Percentiles rank a stretch among this genome's conserved stretches.
Evolutionary conservation across 148 eudicot species (phyloP).

Genomic region (Camellia lanceoleosa): DNA sequence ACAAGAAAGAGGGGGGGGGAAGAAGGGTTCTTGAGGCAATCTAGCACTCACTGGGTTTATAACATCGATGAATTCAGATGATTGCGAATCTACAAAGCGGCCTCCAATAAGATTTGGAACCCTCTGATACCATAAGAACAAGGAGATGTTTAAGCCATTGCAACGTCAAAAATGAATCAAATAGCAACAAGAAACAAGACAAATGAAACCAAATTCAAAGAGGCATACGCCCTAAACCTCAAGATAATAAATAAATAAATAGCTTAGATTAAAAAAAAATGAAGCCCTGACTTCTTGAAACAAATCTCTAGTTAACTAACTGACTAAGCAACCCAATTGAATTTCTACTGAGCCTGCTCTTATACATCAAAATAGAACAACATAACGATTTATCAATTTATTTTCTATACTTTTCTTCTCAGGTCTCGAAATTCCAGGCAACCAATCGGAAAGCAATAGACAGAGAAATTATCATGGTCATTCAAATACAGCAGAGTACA

Average conservation of each 20-base stretch:
- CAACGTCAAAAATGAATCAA: neutral
- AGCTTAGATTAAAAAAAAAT: neutral
- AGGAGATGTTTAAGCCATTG: neutral
- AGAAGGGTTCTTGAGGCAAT: neutral
- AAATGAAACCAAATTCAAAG: constrained; percentile 3
- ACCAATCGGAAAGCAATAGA: neutral
- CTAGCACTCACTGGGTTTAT: constrained; percentile 69
- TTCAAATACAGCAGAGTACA: neutral
- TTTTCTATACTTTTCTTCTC: neutral
- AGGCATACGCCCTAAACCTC: neutral
- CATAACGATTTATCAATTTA: neutral
- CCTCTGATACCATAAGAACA: constrained; percentile 45
- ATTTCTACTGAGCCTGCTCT: neutral
- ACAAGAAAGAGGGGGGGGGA: neutral
- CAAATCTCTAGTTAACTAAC: neutral
- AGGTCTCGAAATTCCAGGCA: neutral
- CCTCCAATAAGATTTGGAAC: constrained; percentile 86
- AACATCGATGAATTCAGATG: constrained; percentile 70
- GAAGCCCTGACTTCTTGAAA: neutral
- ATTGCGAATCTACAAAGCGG: constrained; percentile 65
- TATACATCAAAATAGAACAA: neutral
- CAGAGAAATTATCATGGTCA: neutral
- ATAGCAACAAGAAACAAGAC: neutral
- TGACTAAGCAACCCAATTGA: neutral
- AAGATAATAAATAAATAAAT: neutral